Evolutionary conservation across 345 rosid genomes (phyloP).

Genomic region (Salix caprea): DNA sequence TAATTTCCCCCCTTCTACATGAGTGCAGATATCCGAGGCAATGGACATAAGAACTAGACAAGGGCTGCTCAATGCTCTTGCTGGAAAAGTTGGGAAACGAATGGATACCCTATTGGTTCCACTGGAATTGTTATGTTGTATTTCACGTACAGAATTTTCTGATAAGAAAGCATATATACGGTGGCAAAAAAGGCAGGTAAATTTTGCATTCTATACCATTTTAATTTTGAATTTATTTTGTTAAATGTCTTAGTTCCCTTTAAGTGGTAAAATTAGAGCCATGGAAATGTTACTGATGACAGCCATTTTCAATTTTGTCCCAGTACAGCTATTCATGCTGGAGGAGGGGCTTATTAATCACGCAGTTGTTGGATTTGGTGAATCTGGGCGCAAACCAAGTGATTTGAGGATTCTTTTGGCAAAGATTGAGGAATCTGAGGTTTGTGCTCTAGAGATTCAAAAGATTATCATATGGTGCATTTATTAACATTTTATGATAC

Average conservation of each 20-base stretch:
- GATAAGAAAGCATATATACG: slow-evolving; percentile 90
- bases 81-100: slow-evolving; percentile 89
- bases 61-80: slow-evolving; percentile 83
- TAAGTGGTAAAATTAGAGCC: slow-evolving; percentile 8
- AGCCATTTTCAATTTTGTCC: slow-evolving; percentile 23
- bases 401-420: slow-evolving; percentile 80
- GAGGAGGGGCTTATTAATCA: slow-evolving; percentile 96
- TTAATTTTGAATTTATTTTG: slow-evolving; percentile 2
- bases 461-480: not conserved
- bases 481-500: not conserved
- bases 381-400: slow-evolving; percentile 72
- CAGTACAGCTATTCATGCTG: slow-evolving; percentile 72
- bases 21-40: slow-evolving; percentile 75
- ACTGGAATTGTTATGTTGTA: slow-evolving; percentile 78
- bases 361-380: slow-evolving; percentile 88
- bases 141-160: slow-evolving; percentile 92
- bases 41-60: slow-evolving; percentile 96
- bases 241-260: slow-evolving; percentile 8
- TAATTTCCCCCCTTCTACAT: slow-evolving; percentile 7
- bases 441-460: slow-evolving; percentile 9
- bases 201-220: slow-evolving; percentile 10
- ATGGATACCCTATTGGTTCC: slow-evolving; percentile 88
- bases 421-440: slow-evolving; percentile 98
- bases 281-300: not conserved
- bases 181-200: slow-evolving; percentile 99